These are phyloP conservation scores for Botrytis deweyae DNA, from an alignment of 2,329 filamentous ascomycete species.

Conservation along the genomic window DNA sequence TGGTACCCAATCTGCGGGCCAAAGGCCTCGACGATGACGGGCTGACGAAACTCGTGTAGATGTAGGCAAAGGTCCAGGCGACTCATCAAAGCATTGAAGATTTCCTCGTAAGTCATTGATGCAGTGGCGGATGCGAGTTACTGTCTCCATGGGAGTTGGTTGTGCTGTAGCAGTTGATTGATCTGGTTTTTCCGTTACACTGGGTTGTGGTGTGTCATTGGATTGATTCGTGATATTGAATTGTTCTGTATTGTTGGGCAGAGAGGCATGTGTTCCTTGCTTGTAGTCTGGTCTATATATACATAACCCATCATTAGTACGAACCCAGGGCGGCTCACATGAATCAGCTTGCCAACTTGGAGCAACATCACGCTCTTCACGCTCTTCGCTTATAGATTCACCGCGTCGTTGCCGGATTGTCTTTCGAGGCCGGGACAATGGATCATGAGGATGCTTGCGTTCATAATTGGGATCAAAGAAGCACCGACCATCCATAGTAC, in stretches of 20 bases:
- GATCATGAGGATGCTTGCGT: not conserved
- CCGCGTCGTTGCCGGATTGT: not conserved
- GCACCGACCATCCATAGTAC: conserved; percentile 1
- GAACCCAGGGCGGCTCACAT: conserved; percentile 3
- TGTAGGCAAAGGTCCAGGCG: not conserved
- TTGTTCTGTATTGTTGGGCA: not conserved
- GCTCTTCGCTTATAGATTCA: not conserved
- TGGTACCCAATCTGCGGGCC: conserved; percentile 14
- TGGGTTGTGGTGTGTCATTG: not conserved
- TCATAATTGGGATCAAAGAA: conserved; percentile 1
- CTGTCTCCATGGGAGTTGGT: not conserved
- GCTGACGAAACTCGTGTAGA: not conserved
- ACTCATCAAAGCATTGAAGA: not conserved
- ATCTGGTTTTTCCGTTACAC: not conserved
- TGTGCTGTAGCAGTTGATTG: not conserved
- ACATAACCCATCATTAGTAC: not conserved
- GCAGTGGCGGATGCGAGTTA: not conserved
- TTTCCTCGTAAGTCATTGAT: not conserved
- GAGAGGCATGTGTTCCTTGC: not conserved
- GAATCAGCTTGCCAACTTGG: not conserved
- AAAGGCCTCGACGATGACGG: conserved; percentile 8
- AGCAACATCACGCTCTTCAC: not conserved
- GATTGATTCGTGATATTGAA: not conserved
- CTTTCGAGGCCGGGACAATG: not conserved
- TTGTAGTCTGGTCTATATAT: not conserved